Base-by-base conservation (phyloP, 352 stramenopile species). In the Phytophthora europaea region DNA sequence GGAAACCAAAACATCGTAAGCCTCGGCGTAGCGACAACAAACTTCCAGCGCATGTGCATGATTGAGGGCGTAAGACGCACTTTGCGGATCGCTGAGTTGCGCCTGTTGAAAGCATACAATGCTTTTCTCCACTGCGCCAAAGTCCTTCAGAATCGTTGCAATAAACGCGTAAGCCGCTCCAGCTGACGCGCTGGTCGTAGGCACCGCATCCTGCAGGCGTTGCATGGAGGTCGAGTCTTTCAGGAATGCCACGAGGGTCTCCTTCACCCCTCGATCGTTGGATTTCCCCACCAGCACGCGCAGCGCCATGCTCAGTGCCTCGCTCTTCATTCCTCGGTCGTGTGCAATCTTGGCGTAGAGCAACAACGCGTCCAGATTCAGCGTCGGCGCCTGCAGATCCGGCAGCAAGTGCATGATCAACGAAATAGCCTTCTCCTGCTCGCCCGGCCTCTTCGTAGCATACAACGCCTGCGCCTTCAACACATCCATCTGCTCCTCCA, bases 61-160 rank as follows among this genome's bases (percentile, higher is more conserved):
- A 47, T 94, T 94, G 20, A 95, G 73, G 9, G 77, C 88, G 59
- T 93, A 94, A 36, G 82, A 77, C 22, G 85, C 76, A 67, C 72
- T 90, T n/a, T 63, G 55, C 0, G 81, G 76, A 23, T 81, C 73
- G 10, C 79, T 70, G 4, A 54, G 16, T n/a, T 87, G 69, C 0
- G 86, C 81, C 23, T 83, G 76, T 31, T 87, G 74, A 61, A 93
- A 94, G 67, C 87, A 94, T 16, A 22, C 36, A 13, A 92, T 75
- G 33, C 78, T 82, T 5, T 83, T 74, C 10, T 90, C 78, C 18
- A 94, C 36, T 9, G 73, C 87, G 0, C 88, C 69, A 66, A 82
- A 87, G 48, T 95, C 88, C 61, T 94, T 95, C 8, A 93, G 47
- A 65, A 95, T 87, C 0, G 87, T 93, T 5, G 84, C 88, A 4